Evolutionary conservation across 78 protist species (phyloP).

Genomic region (Bodo saltans): DNA sequence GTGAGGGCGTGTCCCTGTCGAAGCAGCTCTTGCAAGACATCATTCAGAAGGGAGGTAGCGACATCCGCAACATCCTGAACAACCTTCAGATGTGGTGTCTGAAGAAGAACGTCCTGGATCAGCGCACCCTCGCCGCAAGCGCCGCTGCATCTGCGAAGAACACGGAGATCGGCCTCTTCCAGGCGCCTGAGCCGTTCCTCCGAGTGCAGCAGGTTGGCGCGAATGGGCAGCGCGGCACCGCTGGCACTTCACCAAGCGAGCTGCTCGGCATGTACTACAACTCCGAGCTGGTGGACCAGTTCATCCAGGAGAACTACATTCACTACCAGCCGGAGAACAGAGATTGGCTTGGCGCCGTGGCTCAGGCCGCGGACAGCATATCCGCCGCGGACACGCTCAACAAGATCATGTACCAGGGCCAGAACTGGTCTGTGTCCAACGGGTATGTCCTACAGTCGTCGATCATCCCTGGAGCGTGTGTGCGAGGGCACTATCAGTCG

Average conservation of each 20-base stretch:
- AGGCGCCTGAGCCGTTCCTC: not conserved
- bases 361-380: constrained; percentile 32
- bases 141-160: not conserved
- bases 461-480: not conserved
- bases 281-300: not conserved
- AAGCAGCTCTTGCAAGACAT: constrained; percentile 22
- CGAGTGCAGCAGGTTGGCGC: not conserved
- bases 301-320: constrained; percentile 17
- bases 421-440: constrained; percentile 33
- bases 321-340: not conserved
- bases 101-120: not conserved
- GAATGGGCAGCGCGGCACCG: not conserved
- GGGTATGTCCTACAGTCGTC: constrained; percentile 1
- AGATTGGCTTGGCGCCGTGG: not conserved
- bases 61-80: constrained; percentile 53
- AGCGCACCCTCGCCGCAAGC: not conserved
- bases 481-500: constrained; percentile 4
- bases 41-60: constrained; percentile 15
- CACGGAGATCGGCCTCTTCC: constrained; percentile 10
- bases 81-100: constrained; percentile 39
- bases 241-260: not conserved
- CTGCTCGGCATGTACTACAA: not conserved
- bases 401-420: not conserved
- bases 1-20: constrained; percentile 21
- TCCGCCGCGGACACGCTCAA: constrained; percentile 35